These are phyloP conservation scores for Trapa incisa DNA, from an alignment of 345 rosid species.

Conservation along the genomic window DNA sequence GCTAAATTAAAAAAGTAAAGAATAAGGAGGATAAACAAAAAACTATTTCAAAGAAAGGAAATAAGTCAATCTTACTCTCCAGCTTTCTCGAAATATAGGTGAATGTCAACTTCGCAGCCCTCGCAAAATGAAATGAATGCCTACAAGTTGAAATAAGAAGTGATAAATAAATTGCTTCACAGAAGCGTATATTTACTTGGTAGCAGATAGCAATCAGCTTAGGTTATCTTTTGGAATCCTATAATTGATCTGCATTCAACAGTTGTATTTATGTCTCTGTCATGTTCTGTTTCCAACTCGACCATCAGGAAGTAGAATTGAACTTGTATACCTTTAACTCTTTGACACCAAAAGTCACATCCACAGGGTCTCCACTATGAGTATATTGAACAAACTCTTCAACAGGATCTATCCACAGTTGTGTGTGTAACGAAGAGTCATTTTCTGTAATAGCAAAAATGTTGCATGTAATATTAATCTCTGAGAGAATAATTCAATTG, in stretches of 20 bases:
- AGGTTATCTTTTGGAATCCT: background rate
- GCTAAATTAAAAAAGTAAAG: too few species aligned
- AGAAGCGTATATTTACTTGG: background rate
- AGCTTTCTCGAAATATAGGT: constrained; percentile 66
- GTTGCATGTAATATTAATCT: constrained; percentile 13
- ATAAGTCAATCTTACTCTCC: constrained; percentile 66
- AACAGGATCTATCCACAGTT: constrained; percentile 89
- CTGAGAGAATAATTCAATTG: constrained; percentile 3
- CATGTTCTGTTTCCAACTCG: background rate
- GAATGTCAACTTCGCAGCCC: constrained; percentile 79
- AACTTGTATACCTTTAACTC: constrained; percentile 52
- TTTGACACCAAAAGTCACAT: constrained; percentile 81
- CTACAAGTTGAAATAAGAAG: constrained; percentile 22
- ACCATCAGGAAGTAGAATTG: background rate
- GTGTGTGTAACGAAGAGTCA: constrained; percentile 68
- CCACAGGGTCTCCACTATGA: constrained; percentile 75
- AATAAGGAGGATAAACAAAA: too few species aligned
- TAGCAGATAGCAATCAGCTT: background rate
- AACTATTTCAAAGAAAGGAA: background rate
- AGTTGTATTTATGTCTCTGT: constrained; percentile 1
- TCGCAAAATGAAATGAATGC: constrained; percentile 88
- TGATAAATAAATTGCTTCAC: background rate
- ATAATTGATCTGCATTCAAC: background rate
- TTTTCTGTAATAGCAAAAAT: constrained; percentile 37
- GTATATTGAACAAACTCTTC: constrained; percentile 59